A percentile compares a stretch with the other conserved stretches of the same genome.
These are phyloP conservation scores for Solanum sparsipilum DNA, from an alignment of 257 asterid species.

Conservation along the genomic window DNA sequence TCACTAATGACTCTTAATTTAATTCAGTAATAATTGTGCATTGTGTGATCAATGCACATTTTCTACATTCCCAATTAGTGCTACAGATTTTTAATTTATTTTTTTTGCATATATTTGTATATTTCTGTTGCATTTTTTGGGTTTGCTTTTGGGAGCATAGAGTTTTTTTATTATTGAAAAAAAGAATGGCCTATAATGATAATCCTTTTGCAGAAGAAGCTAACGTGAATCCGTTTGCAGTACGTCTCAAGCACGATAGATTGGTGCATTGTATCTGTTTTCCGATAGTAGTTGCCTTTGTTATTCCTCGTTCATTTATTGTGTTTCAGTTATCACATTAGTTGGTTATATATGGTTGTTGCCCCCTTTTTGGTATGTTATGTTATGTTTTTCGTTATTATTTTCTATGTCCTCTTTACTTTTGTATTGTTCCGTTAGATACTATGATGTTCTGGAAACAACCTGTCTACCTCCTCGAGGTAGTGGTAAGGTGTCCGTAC, in stretches of 20 bases:
- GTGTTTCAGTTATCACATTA: background rate
- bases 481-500: background rate
- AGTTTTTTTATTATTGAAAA: background rate
- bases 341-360: background rate
- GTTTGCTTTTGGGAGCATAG: background rate
- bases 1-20: background rate
- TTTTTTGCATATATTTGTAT: background rate
- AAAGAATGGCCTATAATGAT: constrained; percentile 49
- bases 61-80: background rate
- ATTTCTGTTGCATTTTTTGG: background rate
- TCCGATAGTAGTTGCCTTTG: background rate
- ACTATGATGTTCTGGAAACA: background rate
- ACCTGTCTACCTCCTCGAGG: background rate
- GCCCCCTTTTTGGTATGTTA: background rate
- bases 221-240: constrained; percentile 81
- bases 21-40: background rate
- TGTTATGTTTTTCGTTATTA: background rate
- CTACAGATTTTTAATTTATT: background rate
- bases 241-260: background rate
- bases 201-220: constrained; percentile 76
- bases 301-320: too few species aligned
- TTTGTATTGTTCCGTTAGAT: background rate
- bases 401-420: background rate
- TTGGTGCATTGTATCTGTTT: background rate
- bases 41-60: background rate